Evolutionary conservation across 306 rosid species (phyloP).

Genomic region (Alnus rubra): DNA sequence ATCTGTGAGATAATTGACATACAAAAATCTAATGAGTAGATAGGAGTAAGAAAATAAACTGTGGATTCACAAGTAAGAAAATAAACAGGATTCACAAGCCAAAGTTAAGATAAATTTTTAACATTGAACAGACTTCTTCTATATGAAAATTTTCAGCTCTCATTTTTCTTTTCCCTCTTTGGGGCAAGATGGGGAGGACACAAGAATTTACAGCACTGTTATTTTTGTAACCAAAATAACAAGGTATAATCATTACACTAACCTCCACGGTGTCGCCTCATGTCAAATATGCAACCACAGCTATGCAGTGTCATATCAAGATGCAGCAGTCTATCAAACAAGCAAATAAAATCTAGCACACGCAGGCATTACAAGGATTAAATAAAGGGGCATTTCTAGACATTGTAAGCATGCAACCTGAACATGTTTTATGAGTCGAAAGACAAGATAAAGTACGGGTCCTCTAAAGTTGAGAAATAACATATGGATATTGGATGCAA

Average conservation of each 20-base stretch:
- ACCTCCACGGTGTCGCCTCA: slow-evolving; percentile 28
- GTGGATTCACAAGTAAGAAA: not conserved
- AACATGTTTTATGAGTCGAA: not conserved
- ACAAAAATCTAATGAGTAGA: not conserved
- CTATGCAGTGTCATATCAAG: slow-evolving; percentile 27
- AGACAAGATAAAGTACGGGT: not conserved
- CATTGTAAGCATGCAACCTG: not conserved
- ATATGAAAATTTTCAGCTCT: not conserved
- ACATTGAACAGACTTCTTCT: not conserved
- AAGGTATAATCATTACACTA: slow-evolving; percentile 25
- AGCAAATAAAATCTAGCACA: slow-evolving; percentile 17
- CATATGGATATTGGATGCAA: not conserved
- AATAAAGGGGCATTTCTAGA: not conserved
- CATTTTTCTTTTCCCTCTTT: not conserved
- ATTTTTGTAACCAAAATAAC: not conserved
- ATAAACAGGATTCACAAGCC: not conserved
- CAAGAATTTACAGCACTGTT: not conserved
- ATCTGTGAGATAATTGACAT: not conserved
- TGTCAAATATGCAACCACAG: slow-evolving; percentile 29
- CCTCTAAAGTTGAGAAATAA: not conserved
- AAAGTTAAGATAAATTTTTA: not conserved
- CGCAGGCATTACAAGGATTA: not conserved
- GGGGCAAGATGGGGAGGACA: not conserved
- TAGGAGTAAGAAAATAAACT: not conserved
- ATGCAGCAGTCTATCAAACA: slow-evolving; percentile 15